Percentiles rank a stretch among this genome's conserved stretches.
Conservation (phyloP, 768 basidiomycete genomes). For the Termitomyces sp. region DNA sequence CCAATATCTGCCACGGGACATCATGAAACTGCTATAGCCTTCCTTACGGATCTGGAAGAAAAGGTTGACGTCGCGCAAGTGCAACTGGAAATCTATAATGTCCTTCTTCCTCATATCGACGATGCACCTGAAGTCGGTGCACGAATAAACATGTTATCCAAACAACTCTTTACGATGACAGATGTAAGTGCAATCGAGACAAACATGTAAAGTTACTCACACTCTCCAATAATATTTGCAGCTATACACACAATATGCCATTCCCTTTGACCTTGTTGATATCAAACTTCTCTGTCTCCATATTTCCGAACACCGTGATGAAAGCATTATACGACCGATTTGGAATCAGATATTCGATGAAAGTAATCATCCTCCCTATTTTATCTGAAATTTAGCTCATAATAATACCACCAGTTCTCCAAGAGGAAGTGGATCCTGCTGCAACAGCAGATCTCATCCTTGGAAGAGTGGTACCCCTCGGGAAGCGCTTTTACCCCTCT, state of each 20-base stretch:
- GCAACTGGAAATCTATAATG: slow-evolving; percentile 85
- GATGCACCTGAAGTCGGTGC: slow-evolving; percentile 62
- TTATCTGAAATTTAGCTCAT: neutral
- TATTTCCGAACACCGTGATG: slow-evolving; percentile 90
- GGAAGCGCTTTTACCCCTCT: slow-evolving; percentile 86
- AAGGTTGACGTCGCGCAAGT: slow-evolving; percentile 96
- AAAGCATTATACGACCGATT: slow-evolving; percentile 73
- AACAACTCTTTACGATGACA: slow-evolving; percentile 71
- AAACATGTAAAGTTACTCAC: neutral
- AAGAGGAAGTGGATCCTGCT: slow-evolving; percentile 51
- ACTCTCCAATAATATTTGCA: slow-evolving; percentile 26
- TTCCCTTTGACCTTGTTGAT: slow-evolving; percentile 78
- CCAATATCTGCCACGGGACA: slow-evolving; percentile 71
- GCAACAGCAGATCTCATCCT: slow-evolving; percentile 59
- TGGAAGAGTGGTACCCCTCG: slow-evolving; percentile 64
- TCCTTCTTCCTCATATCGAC: slow-evolving; percentile 54
- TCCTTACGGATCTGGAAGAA: slow-evolving; percentile 93
- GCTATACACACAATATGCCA: slow-evolving; percentile 87
- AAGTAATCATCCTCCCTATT: slow-evolving; percentile 37
- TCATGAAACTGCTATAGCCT: slow-evolving; percentile 90
- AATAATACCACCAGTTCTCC: slow-evolving; percentile 38
- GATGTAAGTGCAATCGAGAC: slow-evolving; percentile 48
- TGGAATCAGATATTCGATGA: slow-evolving; percentile 88
- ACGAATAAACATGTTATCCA: slow-evolving; percentile 56
- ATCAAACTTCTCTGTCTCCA: slow-evolving; percentile 89